These are phyloP conservation scores for Phoenix dactylifera DNA, from an alignment of 176 grass and related monocot genomes.

Conservation along the genomic window DNA sequence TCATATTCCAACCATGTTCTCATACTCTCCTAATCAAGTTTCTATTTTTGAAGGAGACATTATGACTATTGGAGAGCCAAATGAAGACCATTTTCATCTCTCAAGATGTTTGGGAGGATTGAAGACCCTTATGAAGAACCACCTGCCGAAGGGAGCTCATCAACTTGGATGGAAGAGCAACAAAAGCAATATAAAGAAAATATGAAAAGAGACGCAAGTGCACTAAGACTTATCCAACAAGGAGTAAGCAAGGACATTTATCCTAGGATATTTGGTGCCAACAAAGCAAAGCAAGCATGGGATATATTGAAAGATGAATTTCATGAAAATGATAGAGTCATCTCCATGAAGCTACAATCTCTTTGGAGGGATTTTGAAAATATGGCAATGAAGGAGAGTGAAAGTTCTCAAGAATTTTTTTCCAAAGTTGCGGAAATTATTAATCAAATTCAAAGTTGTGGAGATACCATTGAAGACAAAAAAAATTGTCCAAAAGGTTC, in stretches of 20 bases:
- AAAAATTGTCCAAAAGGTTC: too few relatives aligned
- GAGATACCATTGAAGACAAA: background rate
- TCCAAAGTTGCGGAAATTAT: background rate
- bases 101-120: too few relatives aligned
- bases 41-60: too few relatives aligned
- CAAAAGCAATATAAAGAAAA: background rate
- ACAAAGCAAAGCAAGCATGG: background rate
- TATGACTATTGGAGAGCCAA: too few relatives aligned
- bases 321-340: background rate
- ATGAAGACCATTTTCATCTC: too few relatives aligned
- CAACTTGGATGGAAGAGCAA: too few relatives aligned
- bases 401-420: background rate
- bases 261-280: background rate
- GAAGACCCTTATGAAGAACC: too few relatives aligned
- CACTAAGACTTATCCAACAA: background rate
- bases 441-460: background rate
- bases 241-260: background rate
- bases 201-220: background rate
- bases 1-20: too few relatives aligned
- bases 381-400: background rate
- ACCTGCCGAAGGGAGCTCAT: too few relatives aligned
- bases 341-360: background rate
- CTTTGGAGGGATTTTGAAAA: conserved; percentile 4
- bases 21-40: too few relatives aligned
- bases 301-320: background rate